Percentiles rank a stretch among this genome's conserved stretches.
These are phyloP conservation scores for Sphaceloma murrayae DNA, from an alignment of 2,329 filamentous ascomycete genomes.

Conservation along the genomic window DNA sequence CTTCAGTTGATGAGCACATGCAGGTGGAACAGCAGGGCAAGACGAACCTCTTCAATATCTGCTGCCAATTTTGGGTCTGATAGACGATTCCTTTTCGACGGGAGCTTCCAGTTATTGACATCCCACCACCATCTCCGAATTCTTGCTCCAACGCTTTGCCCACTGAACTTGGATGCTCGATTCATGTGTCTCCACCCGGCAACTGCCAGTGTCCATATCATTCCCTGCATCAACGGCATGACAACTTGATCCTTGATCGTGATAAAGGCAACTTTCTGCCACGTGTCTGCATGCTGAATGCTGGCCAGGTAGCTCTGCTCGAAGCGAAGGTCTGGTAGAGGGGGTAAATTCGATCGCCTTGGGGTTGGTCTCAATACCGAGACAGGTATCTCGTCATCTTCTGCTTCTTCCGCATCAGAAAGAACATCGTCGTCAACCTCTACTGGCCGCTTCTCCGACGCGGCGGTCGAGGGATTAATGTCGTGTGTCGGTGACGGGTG, in stretches of 20 bases:
- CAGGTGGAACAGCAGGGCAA: neutral
- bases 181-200: constrained; percentile 91
- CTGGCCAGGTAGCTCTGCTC: constrained; percentile 96
- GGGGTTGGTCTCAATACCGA: constrained; percentile 50
- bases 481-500: constrained; percentile 65
- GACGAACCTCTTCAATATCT: constrained; percentile 31
- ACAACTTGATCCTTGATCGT: constrained; percentile 83
- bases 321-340: constrained; percentile 74
- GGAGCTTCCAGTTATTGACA: constrained; percentile 81
- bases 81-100: constrained; percentile 31
- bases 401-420: constrained; percentile 40
- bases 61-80: constrained; percentile 28
- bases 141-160: constrained; percentile 64
- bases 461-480: constrained; percentile 67
- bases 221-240: constrained; percentile 77
- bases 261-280: constrained; percentile 71
- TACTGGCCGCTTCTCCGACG: constrained; percentile 56
- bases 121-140: constrained; percentile 89
- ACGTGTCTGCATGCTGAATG: constrained; percentile 68
- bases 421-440: constrained; percentile 32
- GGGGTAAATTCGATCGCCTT: constrained; percentile 55
- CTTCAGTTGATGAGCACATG: constrained; percentile 14
- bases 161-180: constrained; percentile 63
- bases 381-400: constrained; percentile 60
- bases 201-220: constrained; percentile 77